phyloP scores from a whole-genome alignment of 441 rosid genomes.

The Adansonia madagascariensis region DNA sequence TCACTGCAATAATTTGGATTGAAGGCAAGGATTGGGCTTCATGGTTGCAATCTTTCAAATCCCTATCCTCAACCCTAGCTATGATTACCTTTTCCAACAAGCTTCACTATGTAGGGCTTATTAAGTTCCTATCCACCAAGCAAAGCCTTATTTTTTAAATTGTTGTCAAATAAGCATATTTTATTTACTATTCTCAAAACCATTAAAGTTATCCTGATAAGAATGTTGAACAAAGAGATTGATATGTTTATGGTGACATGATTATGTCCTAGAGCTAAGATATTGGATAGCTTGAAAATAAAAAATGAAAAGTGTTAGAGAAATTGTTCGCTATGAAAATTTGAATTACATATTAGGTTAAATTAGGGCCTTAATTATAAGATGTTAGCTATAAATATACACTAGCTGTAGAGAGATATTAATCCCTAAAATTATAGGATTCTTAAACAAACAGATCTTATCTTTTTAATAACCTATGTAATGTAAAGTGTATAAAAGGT shows the following conservation, averaged over 20 bases:
- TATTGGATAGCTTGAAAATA: not conserved
- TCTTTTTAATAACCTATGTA: too few species aligned
- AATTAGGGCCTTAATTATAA: too few species aligned
- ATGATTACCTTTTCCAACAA: not conserved
- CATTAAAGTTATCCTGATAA: not conserved
- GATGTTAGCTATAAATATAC: too few species aligned
- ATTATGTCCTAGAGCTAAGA: not conserved
- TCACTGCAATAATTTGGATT: not conserved
- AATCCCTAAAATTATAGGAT: too few species aligned
- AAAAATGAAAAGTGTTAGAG: too few species aligned
- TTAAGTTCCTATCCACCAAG: not conserved
- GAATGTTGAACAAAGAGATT: not conserved
- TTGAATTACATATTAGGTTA: too few species aligned
- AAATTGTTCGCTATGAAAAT: too few species aligned
- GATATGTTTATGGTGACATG: not conserved
- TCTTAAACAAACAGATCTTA: too few species aligned
- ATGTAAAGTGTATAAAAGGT: too few species aligned
- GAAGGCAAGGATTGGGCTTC: too few species aligned
- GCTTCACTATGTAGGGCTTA: not conserved
- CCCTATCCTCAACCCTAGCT: not conserved
- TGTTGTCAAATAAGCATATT: not conserved
- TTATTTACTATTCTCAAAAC: not conserved
- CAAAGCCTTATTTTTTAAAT: not conserved
- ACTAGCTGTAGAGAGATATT: too few species aligned
- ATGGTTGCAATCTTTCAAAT: not conserved